Percentiles rank a stretch among this genome's conserved stretches.
Evolutionary conservation across 1,284 basidiomycete genomes (phyloP).

Genomic region (Anthracocystis setariae): DNA sequence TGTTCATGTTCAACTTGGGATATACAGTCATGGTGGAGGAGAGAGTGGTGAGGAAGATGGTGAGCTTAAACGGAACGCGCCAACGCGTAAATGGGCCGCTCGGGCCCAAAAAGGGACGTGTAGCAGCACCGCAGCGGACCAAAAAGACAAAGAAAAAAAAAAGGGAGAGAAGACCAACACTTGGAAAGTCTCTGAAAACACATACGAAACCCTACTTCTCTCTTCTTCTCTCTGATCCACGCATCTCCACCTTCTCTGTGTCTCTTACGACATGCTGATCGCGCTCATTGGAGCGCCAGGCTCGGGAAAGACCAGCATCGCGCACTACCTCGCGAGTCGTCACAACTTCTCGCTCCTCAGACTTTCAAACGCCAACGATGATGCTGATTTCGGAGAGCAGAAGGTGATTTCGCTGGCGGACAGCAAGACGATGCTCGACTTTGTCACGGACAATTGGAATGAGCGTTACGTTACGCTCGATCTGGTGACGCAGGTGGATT

Average conservation of each 20-base stretch:
- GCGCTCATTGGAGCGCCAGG: conserved; percentile 84
- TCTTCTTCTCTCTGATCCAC: not conserved
- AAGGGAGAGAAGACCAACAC: conserved; percentile 12
- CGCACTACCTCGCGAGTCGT: conserved; percentile 75
- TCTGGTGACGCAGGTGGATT: conserved; percentile 72
- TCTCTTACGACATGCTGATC: conserved; percentile 75
- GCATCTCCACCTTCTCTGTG: not conserved
- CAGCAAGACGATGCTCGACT: conserved; percentile 75
- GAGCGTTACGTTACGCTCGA: conserved; percentile 83
- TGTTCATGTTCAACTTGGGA: no score
- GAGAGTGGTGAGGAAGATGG: not conserved
- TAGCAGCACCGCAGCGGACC: not conserved
- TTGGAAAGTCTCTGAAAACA: not conserved
- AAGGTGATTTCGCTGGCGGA: not conserved
- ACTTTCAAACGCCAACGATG: not conserved
- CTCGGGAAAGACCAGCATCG: conserved; percentile 82
- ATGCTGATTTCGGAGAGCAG: not conserved
- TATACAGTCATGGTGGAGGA: not conserved
- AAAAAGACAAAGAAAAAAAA: not conserved
- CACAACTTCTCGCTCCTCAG: conserved; percentile 69
- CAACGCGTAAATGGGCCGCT: conserved; percentile 16
- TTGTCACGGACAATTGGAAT: conserved; percentile 85
- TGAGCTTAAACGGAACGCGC: not conserved
- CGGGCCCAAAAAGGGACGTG: not conserved
- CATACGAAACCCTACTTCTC: not conserved